phyloP scores from a whole-genome alignment of 371 early-diverging fungal genomes.

The Rhizomucor miehei region DNA sequence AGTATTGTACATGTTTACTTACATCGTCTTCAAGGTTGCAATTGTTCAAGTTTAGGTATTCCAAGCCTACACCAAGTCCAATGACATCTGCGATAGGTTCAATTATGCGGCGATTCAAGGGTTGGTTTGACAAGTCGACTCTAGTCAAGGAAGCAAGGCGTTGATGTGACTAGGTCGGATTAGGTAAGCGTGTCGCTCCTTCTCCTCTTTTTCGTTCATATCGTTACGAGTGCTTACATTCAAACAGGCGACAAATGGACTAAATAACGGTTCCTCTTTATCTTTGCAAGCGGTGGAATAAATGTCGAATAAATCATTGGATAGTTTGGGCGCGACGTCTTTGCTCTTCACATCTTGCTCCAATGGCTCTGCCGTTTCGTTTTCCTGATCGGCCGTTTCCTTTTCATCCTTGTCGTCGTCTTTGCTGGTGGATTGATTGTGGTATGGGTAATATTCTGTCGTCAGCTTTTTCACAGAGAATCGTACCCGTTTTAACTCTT shows the following conservation, averaged over 20 bases:
- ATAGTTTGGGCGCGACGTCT: constrained; percentile 2
- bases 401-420: background rate
- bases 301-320: constrained; percentile 18
- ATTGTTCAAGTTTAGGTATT: constrained; percentile 49
- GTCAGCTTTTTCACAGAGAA: constrained; percentile 56
- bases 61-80: constrained; percentile 55
- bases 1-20: constrained; percentile 4
- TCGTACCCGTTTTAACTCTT: constrained; percentile 51
- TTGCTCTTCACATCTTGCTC: background rate
- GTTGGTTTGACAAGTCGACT: constrained; percentile 48
- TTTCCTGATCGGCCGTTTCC: constrained; percentile 1
- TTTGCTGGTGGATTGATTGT: constrained; percentile 5
- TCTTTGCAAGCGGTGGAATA: constrained; percentile 51
- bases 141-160: constrained; percentile 29
- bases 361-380: constrained; percentile 6
- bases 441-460: constrained; percentile 45
- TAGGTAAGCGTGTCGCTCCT: background rate
- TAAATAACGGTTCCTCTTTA: constrained; percentile 53
- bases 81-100: constrained; percentile 64
- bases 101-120: constrained; percentile 30
- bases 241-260: constrained; percentile 41
- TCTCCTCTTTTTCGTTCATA: background rate
- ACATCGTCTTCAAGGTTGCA: constrained; percentile 71
- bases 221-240: constrained; percentile 24
- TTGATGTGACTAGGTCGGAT: constrained; percentile 25